Conservation (phyloP, 2,329 filamentous ascomycete genomes). For the Rachicladosporium sp. region DNA sequence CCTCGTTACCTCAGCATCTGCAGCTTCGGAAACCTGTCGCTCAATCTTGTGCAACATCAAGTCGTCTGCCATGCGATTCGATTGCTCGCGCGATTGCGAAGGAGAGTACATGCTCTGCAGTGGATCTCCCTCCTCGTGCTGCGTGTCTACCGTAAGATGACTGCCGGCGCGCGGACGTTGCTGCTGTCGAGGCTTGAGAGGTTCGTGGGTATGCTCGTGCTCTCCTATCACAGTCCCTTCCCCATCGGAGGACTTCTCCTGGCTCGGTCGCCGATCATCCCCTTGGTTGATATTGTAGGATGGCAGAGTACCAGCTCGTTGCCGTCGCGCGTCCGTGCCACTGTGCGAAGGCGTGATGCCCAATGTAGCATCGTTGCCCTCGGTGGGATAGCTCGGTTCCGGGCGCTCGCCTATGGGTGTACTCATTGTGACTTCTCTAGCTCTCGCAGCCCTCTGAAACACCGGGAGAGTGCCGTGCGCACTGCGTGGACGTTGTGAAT, state of each 20-base stretch:
- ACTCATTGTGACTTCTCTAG: slow-evolving; percentile 15
- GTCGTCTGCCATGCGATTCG: slow-evolving; percentile 52
- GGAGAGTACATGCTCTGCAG: slow-evolving; percentile 32
- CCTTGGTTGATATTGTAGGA: slow-evolving; percentile 22
- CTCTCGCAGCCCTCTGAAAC: no score
- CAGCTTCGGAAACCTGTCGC: slow-evolving; percentile 39
- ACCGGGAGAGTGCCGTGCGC: slow-evolving; percentile 24
- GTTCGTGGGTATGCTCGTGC: slow-evolving; percentile 9
- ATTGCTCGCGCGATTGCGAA: slow-evolving; percentile 46
- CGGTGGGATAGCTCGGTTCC: slow-evolving; percentile 20
- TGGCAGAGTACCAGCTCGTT: slow-evolving; percentile 9
- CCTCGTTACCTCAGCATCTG: slow-evolving; percentile 10
- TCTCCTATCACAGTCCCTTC: slow-evolving; percentile 25
- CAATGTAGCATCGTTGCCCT: slow-evolving; percentile 1
- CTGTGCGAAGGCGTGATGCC: slow-evolving; percentile 1
- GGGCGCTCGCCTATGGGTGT: slow-evolving; percentile 23
- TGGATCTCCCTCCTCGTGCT: slow-evolving; percentile 22
- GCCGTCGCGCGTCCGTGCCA: no score
- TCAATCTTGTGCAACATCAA: slow-evolving; percentile 53
- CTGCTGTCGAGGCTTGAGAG: neutral
- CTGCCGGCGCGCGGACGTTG: slow-evolving; percentile 18
- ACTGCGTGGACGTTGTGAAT: slow-evolving; percentile 1
- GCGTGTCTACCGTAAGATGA: slow-evolving; percentile 37
- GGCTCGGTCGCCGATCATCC: slow-evolving; percentile 8
- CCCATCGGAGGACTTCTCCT: slow-evolving; percentile 21